phyloP scores from a whole-genome alignment of 129 eudicot species.

The Centrapalus pauciflorus region DNA sequence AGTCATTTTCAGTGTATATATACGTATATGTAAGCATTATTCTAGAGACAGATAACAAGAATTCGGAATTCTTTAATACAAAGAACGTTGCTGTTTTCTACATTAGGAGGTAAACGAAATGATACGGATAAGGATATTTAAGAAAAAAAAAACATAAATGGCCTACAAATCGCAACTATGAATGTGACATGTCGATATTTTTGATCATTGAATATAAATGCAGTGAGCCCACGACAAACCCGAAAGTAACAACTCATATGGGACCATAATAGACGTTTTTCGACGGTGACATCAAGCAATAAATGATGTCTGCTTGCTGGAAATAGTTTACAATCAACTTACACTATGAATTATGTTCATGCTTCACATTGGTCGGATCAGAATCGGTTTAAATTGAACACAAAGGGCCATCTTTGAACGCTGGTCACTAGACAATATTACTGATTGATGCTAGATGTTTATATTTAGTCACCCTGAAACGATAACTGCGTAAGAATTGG shows the following conservation, averaged over 20 bases:
- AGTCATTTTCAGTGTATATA: constrained; percentile 33
- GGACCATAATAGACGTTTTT: constrained; percentile 26
- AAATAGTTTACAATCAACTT: not conserved
- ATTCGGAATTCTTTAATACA: constrained; percentile 8
- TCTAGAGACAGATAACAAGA: constrained; percentile 18
- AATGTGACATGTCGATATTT: not conserved
- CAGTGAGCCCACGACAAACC: constrained; percentile 10
- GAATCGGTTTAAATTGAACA: not conserved
- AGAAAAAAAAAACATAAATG: not conserved
- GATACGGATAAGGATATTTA: not conserved
- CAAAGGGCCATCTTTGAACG: constrained; percentile 9
- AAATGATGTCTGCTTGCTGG: no score
- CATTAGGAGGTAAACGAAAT: not conserved
- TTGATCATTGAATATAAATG: constrained; percentile 10
- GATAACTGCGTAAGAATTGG: no score
- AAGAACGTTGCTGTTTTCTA: constrained; percentile 7
- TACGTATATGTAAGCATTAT: constrained; percentile 33
- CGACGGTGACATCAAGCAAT: not conserved
- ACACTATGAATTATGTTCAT: not conserved
- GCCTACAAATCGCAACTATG: constrained; percentile 8
- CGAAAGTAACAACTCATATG: constrained; percentile 22
- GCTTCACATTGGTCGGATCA: not conserved
- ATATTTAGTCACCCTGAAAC: no score
- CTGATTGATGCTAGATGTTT: not conserved
- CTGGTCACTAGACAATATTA: not conserved